These are phyloP conservation scores for Ophiostoma novo-ulmi DNA, from an alignment of 2,329 filamentous ascomycete species.

Conservation along the genomic window DNA sequence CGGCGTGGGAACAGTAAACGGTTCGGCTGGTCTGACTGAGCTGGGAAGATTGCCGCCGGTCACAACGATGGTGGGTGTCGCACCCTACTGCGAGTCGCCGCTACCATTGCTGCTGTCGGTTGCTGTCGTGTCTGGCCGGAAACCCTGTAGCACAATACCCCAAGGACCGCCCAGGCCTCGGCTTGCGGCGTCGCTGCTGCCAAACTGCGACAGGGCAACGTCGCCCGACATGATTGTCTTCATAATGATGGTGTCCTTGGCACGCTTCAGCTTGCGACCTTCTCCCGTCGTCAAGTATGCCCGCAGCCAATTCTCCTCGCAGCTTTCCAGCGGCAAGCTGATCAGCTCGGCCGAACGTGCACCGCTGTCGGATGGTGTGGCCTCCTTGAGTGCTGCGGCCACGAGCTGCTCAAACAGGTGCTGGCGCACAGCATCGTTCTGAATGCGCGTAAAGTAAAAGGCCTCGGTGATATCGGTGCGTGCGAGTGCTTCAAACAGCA, in stretches of 20 bases:
- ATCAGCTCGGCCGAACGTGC: slow-evolving; percentile 57
- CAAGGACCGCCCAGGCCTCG: slow-evolving; percentile 43
- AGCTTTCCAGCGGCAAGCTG: slow-evolving; percentile 62
- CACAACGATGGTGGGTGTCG: neutral
- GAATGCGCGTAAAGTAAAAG: slow-evolving; percentile 64
- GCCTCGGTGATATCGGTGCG: slow-evolving; percentile 65
- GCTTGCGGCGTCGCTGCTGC: slow-evolving; percentile 32
- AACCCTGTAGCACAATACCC: slow-evolving; percentile 48
- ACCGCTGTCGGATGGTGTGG: slow-evolving; percentile 31
- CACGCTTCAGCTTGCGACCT: slow-evolving; percentile 58
- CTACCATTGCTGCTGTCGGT: slow-evolving; percentile 34
- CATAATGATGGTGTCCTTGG: slow-evolving; percentile 70
- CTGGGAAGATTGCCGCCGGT: neutral
- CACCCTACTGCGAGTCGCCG: slow-evolving; percentile 28
- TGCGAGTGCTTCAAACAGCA: slow-evolving; percentile 67
- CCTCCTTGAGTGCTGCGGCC: slow-evolving; percentile 47
- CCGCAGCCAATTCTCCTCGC: slow-evolving; percentile 71
- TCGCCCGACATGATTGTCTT: slow-evolving; percentile 64
- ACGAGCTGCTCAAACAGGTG: slow-evolving; percentile 64
- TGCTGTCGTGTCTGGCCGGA: slow-evolving; percentile 42
- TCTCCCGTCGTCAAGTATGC: slow-evolving; percentile 60
- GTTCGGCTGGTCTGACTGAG: neutral
- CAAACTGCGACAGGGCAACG: slow-evolving; percentile 39
- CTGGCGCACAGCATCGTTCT: slow-evolving; percentile 57
- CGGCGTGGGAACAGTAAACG: neutral